These are phyloP conservation scores for Mrakia gelida DNA, from an alignment of 768 basidiomycete genomes.

Conservation along the genomic window DNA sequence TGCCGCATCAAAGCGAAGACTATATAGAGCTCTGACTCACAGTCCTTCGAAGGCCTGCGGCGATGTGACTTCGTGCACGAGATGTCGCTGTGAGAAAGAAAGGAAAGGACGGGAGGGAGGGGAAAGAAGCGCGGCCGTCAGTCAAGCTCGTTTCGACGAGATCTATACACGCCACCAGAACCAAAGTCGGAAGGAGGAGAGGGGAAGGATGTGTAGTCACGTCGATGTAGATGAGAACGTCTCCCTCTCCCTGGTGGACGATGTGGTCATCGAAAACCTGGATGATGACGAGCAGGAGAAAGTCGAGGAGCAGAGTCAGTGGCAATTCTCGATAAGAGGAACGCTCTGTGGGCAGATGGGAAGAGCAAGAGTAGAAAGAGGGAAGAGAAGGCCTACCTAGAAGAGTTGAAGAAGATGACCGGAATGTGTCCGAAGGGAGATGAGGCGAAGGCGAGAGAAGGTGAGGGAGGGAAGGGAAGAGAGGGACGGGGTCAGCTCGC, in stretches of 20 bases:
- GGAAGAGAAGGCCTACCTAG: background rate
- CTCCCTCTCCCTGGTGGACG: slow-evolving; percentile 55
- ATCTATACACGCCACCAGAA: background rate
- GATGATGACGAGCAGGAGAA: background rate
- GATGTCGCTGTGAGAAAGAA: slow-evolving; percentile 47
- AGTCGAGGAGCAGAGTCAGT: background rate
- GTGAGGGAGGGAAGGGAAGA: background rate
- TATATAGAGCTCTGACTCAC: slow-evolving; percentile 47
- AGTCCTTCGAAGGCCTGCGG: slow-evolving; percentile 89
- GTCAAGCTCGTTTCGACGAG: background rate
- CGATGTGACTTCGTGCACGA: slow-evolving; percentile 88
- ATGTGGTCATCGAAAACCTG: slow-evolving; percentile 70
- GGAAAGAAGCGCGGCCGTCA: too few species aligned
- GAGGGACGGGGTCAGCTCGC: slow-evolving; percentile 8
- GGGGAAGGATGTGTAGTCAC: background rate
- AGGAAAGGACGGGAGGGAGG: background rate
- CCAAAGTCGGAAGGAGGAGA: background rate
- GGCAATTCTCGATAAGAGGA: background rate
- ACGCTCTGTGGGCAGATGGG: background rate
- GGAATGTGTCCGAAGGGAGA: background rate
- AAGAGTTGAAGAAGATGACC: too few species aligned
- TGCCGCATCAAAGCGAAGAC: slow-evolving; percentile 7
- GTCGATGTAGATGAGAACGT: slow-evolving; percentile 49
- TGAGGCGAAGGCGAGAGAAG: background rate
- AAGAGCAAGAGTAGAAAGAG: background rate